Conservation (phyloP, 2,329 filamentous ascomycete genomes). For the Hymenoscyphus repandus region DNA sequence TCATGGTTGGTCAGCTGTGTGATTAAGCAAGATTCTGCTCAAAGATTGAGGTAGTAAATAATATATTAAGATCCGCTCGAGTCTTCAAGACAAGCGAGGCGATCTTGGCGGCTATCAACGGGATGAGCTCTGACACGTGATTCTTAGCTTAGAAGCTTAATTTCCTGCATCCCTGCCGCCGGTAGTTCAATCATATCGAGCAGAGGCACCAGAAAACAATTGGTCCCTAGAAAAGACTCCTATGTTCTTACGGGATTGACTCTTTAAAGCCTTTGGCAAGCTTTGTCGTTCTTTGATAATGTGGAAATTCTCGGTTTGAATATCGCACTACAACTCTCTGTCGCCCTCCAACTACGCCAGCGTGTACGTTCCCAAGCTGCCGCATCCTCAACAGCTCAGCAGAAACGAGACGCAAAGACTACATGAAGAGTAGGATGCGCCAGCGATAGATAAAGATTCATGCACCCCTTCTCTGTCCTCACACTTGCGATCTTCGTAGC, state of each 20-base stretch:
- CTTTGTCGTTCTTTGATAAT: conserved; percentile 13
- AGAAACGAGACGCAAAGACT: conserved; percentile 8
- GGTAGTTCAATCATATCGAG: not conserved
- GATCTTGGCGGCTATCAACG: too few relatives aligned
- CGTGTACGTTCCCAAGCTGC: conserved; percentile 1
- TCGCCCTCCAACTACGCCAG: conserved; percentile 4
- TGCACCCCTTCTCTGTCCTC: conserved; percentile 97
- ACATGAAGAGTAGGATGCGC: conserved; percentile 19
- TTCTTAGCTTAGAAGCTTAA: too few relatives aligned
- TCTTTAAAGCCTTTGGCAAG: not conserved
- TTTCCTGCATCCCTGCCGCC: not conserved
- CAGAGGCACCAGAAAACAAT: too few relatives aligned
- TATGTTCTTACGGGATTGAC: not conserved
- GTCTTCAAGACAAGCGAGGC: too few relatives aligned
- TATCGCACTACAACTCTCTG: too few relatives aligned
- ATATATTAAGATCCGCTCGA: too few relatives aligned
- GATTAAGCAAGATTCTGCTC: too few relatives aligned
- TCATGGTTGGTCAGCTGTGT: too few relatives aligned
- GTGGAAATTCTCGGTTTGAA: conserved; percentile 6
- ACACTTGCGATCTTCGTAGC: conserved; percentile 98
- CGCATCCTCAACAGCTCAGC: conserved; percentile 2
- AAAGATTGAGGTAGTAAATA: too few relatives aligned
- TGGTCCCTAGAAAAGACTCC: too few relatives aligned
- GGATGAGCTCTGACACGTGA: too few relatives aligned
- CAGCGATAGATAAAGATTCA: conserved; percentile 39